Percentiles rank a stretch among this genome's conserved stretches.
These are phyloP conservation scores for Trichophyton mentagrophytes DNA, from an alignment of 2,329 filamentous ascomycete species.

Conservation along the genomic window DNA sequence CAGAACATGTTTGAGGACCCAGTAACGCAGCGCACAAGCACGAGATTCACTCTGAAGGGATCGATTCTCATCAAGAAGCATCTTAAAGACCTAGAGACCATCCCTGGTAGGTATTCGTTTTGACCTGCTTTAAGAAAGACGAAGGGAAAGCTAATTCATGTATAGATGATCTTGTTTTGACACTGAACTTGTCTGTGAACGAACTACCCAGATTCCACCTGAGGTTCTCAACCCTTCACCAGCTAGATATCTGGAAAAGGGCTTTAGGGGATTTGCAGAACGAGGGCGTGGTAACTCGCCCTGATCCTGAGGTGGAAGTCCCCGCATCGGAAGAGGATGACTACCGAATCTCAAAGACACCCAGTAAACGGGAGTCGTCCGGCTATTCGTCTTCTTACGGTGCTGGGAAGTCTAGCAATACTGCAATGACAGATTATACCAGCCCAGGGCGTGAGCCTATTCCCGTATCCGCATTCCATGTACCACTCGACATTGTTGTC, in stretches of 20 bases:
- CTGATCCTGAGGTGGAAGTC: conserved; percentile 65
- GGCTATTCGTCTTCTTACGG: conserved; percentile 64
- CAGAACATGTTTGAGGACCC: conserved; percentile 54
- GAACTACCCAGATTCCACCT: conserved; percentile 93
- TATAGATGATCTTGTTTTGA: conserved; percentile 67
- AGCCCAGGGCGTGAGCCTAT: conserved; percentile 44
- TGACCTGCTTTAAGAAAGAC: not conserved
- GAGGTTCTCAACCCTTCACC: conserved; percentile 67
- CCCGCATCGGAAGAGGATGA: conserved; percentile 86
- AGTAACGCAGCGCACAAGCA: conserved; percentile 47
- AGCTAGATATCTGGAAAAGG: conserved; percentile 83
- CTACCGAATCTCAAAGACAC: conserved; percentile 44
- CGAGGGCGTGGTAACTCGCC: conserved; percentile 47
- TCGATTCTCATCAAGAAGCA: conserved; percentile 98
- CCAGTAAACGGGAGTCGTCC: conserved; percentile 61
- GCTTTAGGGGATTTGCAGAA: conserved; percentile 73
- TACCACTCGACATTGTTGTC: conserved; percentile 88
- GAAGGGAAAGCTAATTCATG: not conserved
- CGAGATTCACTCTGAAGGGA: conserved; percentile 81
- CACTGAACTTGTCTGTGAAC: conserved; percentile 76
- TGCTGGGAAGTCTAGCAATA: conserved; percentile 67
- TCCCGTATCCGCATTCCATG: conserved; percentile 52
- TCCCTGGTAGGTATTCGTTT: conserved; percentile 27
- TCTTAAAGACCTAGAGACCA: conserved; percentile 71
- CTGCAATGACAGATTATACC: conserved; percentile 85